Evolutionary conservation across 495 filamentous ascomycete species (phyloP), one percentile per base, ranked within the genome.

Genomic region (Aspergillus avenaceus): DNA sequence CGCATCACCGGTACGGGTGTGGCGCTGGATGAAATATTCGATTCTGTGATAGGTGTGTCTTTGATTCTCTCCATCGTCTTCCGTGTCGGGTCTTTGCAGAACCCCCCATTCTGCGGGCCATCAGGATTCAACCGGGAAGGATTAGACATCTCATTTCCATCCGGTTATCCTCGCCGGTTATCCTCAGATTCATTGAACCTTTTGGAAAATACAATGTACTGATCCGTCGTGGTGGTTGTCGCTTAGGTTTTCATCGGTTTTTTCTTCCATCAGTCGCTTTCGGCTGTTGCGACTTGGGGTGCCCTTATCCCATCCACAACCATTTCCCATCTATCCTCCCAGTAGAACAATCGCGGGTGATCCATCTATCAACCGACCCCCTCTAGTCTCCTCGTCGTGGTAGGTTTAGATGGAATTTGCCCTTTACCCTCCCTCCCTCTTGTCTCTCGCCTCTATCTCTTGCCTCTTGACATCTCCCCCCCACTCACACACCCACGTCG

Each of bases 231-330:
- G 48, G 32, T 44, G 34, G 47, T 61, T 51, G 50, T 51, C 40
- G 22, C 22, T 38, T 52, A 69, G 65, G 40, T 60, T 55, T 52
- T 52, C 58, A 52, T 49, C 61, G 53, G 24, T 56, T 53, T 60
- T 60, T 61, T 61, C 59, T 53, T 57, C 50, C 62, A 60, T 58
- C 54, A 56, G 59, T 65, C 63, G 63, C 64, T 72, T 52, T 65
- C 67, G 69, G 61, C 55, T 65, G 55, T 69, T 70, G 71, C 71
- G 67, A 72, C 71, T 65, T 52, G 60, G 56, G 62, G 61, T 61
- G 58, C 59, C 59, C 48, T 52, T 51, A 32, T 62, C 55, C 64
- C 65, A 66, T 63, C 67, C 58, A 64, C 66, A 59, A 62, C 61
- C 65, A 52, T 69, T 54, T 58, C 45, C 41, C 43, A 59, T 63